Evolutionary conservation across 2,329 filamentous ascomycete species (phyloP), one percentile per base, ranked within the genome.

Genomic region (Hansfordia pulvinata): DNA sequence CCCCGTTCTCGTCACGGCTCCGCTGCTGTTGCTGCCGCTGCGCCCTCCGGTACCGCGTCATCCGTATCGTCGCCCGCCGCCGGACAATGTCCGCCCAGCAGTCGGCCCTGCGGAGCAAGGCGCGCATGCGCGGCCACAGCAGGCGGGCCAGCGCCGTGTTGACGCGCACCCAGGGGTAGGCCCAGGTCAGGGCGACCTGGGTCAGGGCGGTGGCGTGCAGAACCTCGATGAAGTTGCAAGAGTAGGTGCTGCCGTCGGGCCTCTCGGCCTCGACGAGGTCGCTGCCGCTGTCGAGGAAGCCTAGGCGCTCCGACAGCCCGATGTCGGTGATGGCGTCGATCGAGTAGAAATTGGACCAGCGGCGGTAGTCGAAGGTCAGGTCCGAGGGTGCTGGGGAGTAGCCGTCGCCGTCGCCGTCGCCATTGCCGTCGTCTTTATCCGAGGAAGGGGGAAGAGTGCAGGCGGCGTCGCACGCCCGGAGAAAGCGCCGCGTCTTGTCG

Each of bases 351-450:
- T 68, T 70, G 14, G 55, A 52, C 57, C 57, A 70, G 5, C 49
- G 47, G 4, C 64, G 57, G 29, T 60, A 62, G 36, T 70, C 60
- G 11, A 70, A 47, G 0, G 49, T 61, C n/a, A n/a, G n/a, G n/a
- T n/a, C n/a, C n/a, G n/a, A n/a, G n/a, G n/a, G n/a, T n/a, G n/a
- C n/a, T n/a, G n/a, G n/a, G n/a, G n/a, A n/a, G n/a, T n/a, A n/a
- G n/a, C n/a, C n/a, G n/a, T n/a, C n/a, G n/a, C n/a, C n/a, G 29
- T 23, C 29, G 37, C 21, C 36, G 39, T 27, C n/a, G 28, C 14
- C 30, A 29, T 36, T 28, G 25, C 28, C 20, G 3, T 22, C 21
- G 11, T 25, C 26, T 26, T n/a, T n/a, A n/a, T n/a, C n/a, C n/a
- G n/a, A n/a, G 9, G 47, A 43, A 7, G 54, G 41, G 1, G 58